Percentiles rank a stretch among this genome's conserved stretches.
These are phyloP conservation scores for Phyllosticta citriasiana DNA, from an alignment of 2,329 filamentous ascomycete genomes.

Conservation along the genomic window DNA sequence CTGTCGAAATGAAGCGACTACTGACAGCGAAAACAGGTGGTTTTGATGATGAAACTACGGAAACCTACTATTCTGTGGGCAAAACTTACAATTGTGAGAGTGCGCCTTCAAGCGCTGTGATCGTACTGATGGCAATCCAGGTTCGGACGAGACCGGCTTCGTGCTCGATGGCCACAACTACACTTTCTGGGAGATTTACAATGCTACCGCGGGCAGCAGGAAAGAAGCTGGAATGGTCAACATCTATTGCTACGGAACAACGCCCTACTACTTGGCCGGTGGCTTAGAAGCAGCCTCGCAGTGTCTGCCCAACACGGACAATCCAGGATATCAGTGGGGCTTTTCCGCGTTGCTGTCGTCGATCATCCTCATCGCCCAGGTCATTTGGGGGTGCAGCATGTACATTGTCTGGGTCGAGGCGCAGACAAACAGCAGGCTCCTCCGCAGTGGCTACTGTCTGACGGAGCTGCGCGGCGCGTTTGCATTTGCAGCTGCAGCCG, in stretches of 20 bases:
- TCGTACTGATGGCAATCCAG: no score
- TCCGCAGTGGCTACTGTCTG: constrained; percentile 21
- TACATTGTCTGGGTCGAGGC: constrained; percentile 27
- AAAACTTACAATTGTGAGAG: no score
- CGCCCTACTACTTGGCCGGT: not conserved
- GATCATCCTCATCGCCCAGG: constrained; percentile 22
- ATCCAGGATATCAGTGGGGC: constrained; percentile 25
- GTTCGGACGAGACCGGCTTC: not conserved
- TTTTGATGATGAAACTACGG: no score
- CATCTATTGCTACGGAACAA: not conserved
- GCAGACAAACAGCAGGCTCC: constrained; percentile 18
- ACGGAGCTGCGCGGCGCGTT: constrained; percentile 24
- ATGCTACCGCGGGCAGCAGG: constrained; percentile 13
- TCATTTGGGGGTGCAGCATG: constrained; percentile 23
- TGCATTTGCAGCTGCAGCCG: constrained; percentile 18
- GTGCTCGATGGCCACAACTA: not conserved
- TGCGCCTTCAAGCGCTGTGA: no score
- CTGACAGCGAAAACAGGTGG: not conserved
- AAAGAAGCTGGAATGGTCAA: constrained; percentile 13
- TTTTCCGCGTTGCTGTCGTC: constrained; percentile 26
- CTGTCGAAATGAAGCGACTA: not conserved
- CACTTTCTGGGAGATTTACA: not conserved
- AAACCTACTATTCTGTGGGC: no score
- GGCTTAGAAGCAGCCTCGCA: constrained; percentile 12
- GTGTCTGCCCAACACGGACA: constrained; percentile 22